Evolutionary conservation across 2,329 filamentous ascomycete species (phyloP), one percentile per base, ranked within the genome.

Genomic region (Stagonosporopsis cucurbitacearum): DNA sequence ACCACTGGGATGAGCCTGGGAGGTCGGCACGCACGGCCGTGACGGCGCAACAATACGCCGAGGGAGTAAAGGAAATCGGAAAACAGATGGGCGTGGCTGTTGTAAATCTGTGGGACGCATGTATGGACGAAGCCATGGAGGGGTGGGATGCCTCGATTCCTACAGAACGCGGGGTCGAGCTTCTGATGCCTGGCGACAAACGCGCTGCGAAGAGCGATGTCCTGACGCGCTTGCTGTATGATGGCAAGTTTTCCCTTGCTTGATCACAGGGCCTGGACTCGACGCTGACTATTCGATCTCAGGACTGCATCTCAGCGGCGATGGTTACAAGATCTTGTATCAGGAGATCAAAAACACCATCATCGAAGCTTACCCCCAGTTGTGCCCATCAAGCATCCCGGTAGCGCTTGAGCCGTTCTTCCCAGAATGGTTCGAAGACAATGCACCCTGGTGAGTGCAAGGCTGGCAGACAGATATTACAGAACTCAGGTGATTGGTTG

Each of bases 371-470:
- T 51, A 48, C 40, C 50, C 54, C 26, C 47, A 60, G 22, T 39
- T 58, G 26, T 25, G 40, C 8, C 47, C 54, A 12, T 48, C 41
- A 11, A 49, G 44, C 11, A 45, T 58, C 28, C 50, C 49, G 9
- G 42, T 60, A 33, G 57, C 57, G 30, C 42, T 60, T 13, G 49
- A 60, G n/a, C 54, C 49, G 7, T 50, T 60, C 23, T 60, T 57
- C 19, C 45, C 46, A 11, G 50, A 57, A 28, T 51, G 53, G 45
- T 54, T 54, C 32, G 55, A 58, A 41, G 33, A 33, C 11, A 44
- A 41, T 12, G 49, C 49, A 17, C 39, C 43, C 5, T 53, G 42
- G 48, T 51, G 28, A 44, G 25, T 8, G 32, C 33, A 33, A 43
- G 12, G 25, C 19, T 33, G 12, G 20, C 12, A 19, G 22, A 13